Evolutionary conservation across 2,329 filamentous ascomycete species (phyloP), one percentile per base, ranked within the genome.

Genomic region (Fusarium sp.): DNA sequence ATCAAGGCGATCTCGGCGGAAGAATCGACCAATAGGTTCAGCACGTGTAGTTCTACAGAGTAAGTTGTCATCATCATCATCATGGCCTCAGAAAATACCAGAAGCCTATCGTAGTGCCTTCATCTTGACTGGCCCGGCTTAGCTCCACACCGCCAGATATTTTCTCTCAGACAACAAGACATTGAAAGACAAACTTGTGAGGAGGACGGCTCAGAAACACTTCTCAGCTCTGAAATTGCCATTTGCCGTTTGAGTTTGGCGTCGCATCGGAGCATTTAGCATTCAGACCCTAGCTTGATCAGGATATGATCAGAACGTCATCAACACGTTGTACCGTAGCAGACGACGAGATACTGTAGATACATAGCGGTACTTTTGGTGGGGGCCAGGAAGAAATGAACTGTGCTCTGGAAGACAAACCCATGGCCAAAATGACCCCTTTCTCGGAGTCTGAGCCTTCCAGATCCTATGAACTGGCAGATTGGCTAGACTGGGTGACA

Each of bases 341-440:
- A 13, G 13, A 37, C 14, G 23, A 19, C 19, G 19, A 19, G 19
- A 19, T 19, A 19, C 19, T 19, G 19, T 29, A 11, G 15, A 41
- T 54, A 46, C 53, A 48, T 43, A 27, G 50, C 25, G 51, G 53
- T 60, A 57, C 63, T 42, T 63, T 36, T 21, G 42, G 61, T 55
- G 55, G 48, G 58, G 53, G 38, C 53, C 43, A 21, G 42, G 35
- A 56, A 57, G 51, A 69, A 65, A 70, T 70, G 67, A 70, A 61
- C 23, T 57, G 52, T 57, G 58, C 48, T 56, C 41, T 27, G 33
- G 33, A 44, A 41, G 33, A 65, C 38, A 56, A 49, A 46, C 42
- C 53, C 50, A 48, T 50, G 33, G 33, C 21, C 48, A 29, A 47
- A 23, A 33, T 17, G 44, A 51, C 46, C 46, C 46, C 51, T 56